Base-by-base conservation (phyloP, 108 stramenopile species). In the Nannochloropsis gaditana region DNA sequence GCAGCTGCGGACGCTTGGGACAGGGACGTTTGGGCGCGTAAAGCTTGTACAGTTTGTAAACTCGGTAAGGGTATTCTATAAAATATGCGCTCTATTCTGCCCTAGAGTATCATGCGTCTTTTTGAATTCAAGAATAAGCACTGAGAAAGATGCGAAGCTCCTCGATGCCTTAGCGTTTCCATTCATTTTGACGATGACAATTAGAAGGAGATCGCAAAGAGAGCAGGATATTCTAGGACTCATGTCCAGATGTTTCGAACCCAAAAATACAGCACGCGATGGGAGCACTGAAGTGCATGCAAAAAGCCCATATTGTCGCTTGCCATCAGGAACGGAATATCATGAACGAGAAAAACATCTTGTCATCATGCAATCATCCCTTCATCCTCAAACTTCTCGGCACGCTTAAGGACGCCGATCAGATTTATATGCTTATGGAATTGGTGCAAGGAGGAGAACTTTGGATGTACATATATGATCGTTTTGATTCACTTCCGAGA, bases 11-110 rank as follows among this genome's bases (percentile, higher is more conserved):
- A 96, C 95, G 85, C 87, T 99, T n/a, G 99, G 99, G 82, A 96
- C 96, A 21, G 99, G 99, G 17, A 98, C 97, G 1, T 99, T 98
- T 87, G 99, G 99, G 19, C 95, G 96, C 83, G 99, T 99, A 5
- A 96, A 96, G 96, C 93, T 99, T 41, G 97, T 97, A 2, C 95
- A 95, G 89, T 95, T 98, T 92, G 19, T 73, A 31, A 31, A 1
- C 31, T 1, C 31, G 31, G 31, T 31, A 31, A 31, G 31, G 31
- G 31, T 31, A 31, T 31, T 31, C 1, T 31, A 1, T 31, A 31
- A 31, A 1, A 31, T 31, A 31, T 31, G 31, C 31, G 31, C 1
- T 31, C 31, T 31, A 31, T 31, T 31, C 31, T 31, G 31, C 31
- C 31, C 31, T 31, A 31, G 31, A 31, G 31, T 31, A 1, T 31